Evolutionary conservation across 495 filamentous ascomycete genomes (phyloP).

Genomic region (Penicillium dipodomyicola): DNA sequence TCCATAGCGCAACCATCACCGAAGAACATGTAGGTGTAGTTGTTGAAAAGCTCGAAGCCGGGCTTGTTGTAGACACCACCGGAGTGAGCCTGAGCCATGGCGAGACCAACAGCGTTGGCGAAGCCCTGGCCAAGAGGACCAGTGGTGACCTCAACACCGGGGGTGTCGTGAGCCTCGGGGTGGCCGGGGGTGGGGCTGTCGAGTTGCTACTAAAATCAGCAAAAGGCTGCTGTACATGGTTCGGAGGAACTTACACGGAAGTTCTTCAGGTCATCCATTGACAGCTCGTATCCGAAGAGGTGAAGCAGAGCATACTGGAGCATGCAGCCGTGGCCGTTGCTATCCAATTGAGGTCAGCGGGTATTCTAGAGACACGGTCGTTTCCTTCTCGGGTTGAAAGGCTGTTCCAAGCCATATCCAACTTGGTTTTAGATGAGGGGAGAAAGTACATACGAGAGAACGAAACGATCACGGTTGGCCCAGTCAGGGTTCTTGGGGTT

Average conservation of each 20-base stretch:
- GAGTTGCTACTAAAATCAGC: slow-evolving; percentile 52
- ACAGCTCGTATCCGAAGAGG: slow-evolving; percentile 84
- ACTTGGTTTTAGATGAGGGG: neutral
- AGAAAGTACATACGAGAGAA: slow-evolving; percentile 84
- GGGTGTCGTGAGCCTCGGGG: slow-evolving; percentile 94
- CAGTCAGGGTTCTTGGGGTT: slow-evolving; percentile 98
- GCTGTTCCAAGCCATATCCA: neutral
- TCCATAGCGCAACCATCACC: slow-evolving; percentile 99
- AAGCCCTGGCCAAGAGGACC: slow-evolving; percentile 96
- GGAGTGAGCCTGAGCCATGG: slow-evolving; percentile 89
- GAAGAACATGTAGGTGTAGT: slow-evolving; percentile 95
- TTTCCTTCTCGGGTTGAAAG: neutral
- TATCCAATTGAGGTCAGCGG: slow-evolving; percentile 34
- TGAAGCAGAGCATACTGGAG: slow-evolving; percentile 98
- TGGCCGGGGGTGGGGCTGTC: slow-evolving; percentile 97
- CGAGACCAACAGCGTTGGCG: slow-evolving; percentile 91
- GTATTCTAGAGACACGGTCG: neutral
- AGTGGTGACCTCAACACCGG: slow-evolving; percentile 96
- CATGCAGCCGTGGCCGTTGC: slow-evolving; percentile 99
- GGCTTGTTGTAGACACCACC: slow-evolving; percentile 96
- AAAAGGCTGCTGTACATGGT: neutral
- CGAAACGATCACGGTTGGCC: slow-evolving; percentile 96
- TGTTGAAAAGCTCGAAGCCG: slow-evolving; percentile 85
- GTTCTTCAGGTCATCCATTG: slow-evolving; percentile 86
- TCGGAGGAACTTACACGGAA: slow-evolving; percentile 74